Conservation (phyloP, 768 basidiomycete genomes). For the Clavaria fumosa region DNA sequence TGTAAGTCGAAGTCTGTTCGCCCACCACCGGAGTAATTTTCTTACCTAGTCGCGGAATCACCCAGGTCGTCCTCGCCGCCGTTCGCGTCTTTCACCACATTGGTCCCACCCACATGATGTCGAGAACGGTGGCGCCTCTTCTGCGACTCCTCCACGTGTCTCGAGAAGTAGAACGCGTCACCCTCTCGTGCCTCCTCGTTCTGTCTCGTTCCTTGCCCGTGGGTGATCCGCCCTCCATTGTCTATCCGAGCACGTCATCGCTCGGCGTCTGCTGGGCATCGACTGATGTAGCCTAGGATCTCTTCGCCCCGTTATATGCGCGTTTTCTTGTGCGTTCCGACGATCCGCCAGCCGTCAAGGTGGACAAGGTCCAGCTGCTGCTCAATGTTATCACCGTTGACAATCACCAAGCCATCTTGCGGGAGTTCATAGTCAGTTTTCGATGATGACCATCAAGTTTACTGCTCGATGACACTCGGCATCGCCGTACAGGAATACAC, state of each 20-base stretch:
- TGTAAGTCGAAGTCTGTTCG: conserved; percentile 27
- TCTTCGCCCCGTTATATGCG: conserved; percentile 47
- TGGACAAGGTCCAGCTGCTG: conserved; percentile 61
- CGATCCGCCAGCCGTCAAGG: conserved; percentile 53
- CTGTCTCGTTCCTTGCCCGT: conserved; percentile 58
- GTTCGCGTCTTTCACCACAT: conserved; percentile 62
- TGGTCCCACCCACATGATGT: conserved; percentile 37
- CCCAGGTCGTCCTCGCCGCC: conserved; percentile 67
- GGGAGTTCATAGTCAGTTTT: conserved; percentile 79
- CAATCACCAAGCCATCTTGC: conserved; percentile 55
- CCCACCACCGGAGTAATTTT: conserved; percentile 3
- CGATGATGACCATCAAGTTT: too few species aligned
- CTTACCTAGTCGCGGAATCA: neutral
- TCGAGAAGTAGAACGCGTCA: conserved; percentile 60
- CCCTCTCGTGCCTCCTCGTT: conserved; percentile 51
- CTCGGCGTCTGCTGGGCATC: too few species aligned
- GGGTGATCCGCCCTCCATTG: conserved; percentile 15
- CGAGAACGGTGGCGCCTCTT: conserved; percentile 53
- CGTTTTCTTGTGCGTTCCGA: conserved; percentile 56
- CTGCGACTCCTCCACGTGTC: conserved; percentile 56
- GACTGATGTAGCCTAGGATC: conserved; percentile 26
- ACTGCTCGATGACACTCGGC: conserved; percentile 1
- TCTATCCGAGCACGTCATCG: neutral
- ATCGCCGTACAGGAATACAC: conserved; percentile 48
- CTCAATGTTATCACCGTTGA: conserved; percentile 47